Base-by-base conservation (phyloP, 2,329 filamentous ascomycete species). In the Dactylellina parvicollis region DNA sequence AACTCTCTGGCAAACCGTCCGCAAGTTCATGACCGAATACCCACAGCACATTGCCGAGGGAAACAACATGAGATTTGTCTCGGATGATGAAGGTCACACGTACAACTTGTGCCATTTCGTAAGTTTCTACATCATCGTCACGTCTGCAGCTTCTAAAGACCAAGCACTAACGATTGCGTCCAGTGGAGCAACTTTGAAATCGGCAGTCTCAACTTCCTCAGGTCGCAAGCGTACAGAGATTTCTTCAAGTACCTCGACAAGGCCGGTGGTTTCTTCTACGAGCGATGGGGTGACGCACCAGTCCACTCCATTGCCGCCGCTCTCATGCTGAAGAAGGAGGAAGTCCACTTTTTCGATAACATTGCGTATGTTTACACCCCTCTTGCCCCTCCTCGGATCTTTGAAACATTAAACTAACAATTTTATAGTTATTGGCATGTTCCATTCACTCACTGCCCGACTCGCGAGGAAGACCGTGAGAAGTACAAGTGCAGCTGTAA, bases 151-250 rank as follows among this genome's bases (percentile, higher is more conserved):
- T 64, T 14, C 3, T 24, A 16, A n/a, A 20, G 34, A n/a, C 4
- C 4, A 47, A 4, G 30, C 28, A 24, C 54, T 59, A 54, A 59
- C 26, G n/a, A 22, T 5, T 10, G 16, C 30, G 14, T 26, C 30
- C 5, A 94, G 91, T 99, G 95, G 95, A 98, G 94, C 79, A 99
- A 99, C 85, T 99, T 99, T 77, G 95, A 99, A 81, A 90, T 99
- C 77, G 95, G 94, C 76, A 96, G 90, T 82, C 86, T 99, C 38
- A 87, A 96, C 79, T 99, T 95, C 92, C 87, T 99, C 61, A 90
- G 95, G 76, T 95, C 92, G 76, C 85, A 93, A 80, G 86, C 91
- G 20, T 99, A 99, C 82, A 83, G 89, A 46, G 94, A 98, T 82
- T 99, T 88, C 83, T 99, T 99, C 79, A 87, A 93, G 55, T 86